Percentiles rank a stretch among this genome's conserved stretches.
phyloP scores from a whole-genome alignment of 352 stramenopile species.

The Thalassiosira oceanica region DNA sequence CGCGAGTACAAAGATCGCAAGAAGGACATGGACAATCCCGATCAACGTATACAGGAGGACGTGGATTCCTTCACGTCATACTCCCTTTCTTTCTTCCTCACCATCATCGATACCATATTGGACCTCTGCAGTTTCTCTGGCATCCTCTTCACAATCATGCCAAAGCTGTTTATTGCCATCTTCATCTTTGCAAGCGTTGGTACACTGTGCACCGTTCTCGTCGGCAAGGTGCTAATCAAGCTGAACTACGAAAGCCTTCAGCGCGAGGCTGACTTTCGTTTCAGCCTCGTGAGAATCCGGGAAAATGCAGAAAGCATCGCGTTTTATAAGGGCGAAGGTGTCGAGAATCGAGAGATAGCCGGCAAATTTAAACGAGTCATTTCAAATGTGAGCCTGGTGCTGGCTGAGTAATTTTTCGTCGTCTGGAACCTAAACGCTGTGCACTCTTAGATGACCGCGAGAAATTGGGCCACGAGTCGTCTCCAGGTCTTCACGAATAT shows the following conservation, averaged over 20 bases:
- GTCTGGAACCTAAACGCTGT: no score
- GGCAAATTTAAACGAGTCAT: conserved; percentile 63
- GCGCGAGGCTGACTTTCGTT: conserved; percentile 83
- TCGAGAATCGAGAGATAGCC: conserved; percentile 71
- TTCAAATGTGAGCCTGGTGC: no score
- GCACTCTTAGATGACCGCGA: conserved; percentile 19
- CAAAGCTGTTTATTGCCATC: conserved; percentile 83
- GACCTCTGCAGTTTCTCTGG: conserved; percentile 81
- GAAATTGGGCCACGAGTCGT: conserved; percentile 64
- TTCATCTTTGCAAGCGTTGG: conserved; percentile 80
- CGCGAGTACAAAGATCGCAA: not conserved
- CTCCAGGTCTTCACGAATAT: conserved; percentile 84
- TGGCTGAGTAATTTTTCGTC: no score
- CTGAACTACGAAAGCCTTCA: conserved; percentile 81
- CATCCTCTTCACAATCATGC: conserved; percentile 85
- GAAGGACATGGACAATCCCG: conserved; percentile 77
- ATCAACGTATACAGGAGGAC: conserved; percentile 85
- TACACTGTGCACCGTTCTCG: conserved; percentile 65
- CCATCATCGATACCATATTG: conserved; percentile 78
- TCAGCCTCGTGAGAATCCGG: conserved; percentile 80
- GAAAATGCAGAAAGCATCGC: conserved; percentile 87
- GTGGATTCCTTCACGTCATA: conserved; percentile 81
- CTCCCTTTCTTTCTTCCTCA: conserved; percentile 82
- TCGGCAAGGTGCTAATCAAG: conserved; percentile 71
- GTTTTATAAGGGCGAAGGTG: conserved; percentile 85